Conservation (phyloP, 163 green algal genomes). For the Coccomyxa subellipsoidea region DNA sequence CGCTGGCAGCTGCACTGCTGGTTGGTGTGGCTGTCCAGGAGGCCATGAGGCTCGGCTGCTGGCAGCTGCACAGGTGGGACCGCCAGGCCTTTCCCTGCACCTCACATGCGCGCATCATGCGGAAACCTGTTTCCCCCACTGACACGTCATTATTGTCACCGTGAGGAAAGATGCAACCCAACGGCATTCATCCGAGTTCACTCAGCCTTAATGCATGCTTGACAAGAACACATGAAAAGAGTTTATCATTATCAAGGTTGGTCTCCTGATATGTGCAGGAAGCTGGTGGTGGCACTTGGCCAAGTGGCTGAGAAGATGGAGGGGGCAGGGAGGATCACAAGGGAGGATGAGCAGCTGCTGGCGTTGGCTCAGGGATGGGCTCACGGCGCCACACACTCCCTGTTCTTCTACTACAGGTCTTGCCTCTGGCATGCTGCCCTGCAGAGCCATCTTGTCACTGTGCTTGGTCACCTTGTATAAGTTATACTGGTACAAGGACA, state of each 20-base stretch:
- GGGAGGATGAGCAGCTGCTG: constrained; percentile 18
- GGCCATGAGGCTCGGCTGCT: neutral
- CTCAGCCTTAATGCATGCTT: too few species aligned
- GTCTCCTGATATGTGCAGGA: neutral
- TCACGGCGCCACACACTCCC: constrained; percentile 39
- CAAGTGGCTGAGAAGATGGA: neutral
- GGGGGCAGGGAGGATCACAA: neutral
- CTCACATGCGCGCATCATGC: neutral
- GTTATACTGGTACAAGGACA: too few species aligned
- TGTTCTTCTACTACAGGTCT: constrained; percentile 47
- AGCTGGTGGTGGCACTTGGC: neutral
- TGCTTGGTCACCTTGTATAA: too few species aligned
- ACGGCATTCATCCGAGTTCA: too few species aligned
- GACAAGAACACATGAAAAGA: too few species aligned
- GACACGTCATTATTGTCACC: neutral
- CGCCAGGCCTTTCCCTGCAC: neutral
- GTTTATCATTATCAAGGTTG: too few species aligned
- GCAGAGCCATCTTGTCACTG: too few species aligned
- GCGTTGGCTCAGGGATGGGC: constrained; percentile 41
- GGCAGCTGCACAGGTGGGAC: neutral
- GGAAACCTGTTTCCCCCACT: neutral
- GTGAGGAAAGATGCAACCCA: too few species aligned
- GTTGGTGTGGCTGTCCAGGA: constrained; percentile 1
- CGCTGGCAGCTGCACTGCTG: neutral
- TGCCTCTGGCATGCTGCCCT: too few species aligned